A percentile compares a stretch with the other conserved stretches of the same genome.
These are phyloP conservation scores for Senna siamea DNA, from an alignment of 306 rosid genomes.

Conservation along the genomic window DNA sequence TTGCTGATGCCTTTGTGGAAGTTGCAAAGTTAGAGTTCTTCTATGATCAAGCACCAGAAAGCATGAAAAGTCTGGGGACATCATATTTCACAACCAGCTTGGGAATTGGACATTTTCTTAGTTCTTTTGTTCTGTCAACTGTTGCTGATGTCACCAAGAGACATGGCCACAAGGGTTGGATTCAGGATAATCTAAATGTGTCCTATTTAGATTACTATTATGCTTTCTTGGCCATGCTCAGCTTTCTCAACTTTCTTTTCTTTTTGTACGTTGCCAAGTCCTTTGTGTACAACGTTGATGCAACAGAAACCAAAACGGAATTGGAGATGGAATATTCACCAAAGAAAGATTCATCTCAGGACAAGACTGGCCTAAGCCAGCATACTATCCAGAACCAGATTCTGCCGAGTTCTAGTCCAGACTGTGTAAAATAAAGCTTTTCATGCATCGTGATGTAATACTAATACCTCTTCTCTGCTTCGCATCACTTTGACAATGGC, in stretches of 20 bases:
- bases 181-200: conserved; percentile 68
- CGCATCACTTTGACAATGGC: neutral
- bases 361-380: conserved; percentile 28
- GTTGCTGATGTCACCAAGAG: conserved; percentile 59
- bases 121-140: conserved; percentile 61
- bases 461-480: neutral
- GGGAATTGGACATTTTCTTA: conserved; percentile 70
- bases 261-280: conserved; percentile 63
- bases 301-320: conserved; percentile 33
- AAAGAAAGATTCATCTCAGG: conserved; percentile 20
- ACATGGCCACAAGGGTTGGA: conserved; percentile 64
- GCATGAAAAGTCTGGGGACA: conserved; percentile 82
- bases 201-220: conserved; percentile 73
- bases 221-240: conserved; percentile 60
- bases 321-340: conserved; percentile 33
- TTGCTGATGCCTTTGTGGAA: conserved; percentile 72
- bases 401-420: neutral
- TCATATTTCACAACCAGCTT: conserved; percentile 63
- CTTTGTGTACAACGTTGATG: conserved; percentile 61
- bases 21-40: conserved; percentile 79
- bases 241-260: conserved; percentile 66
- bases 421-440: neutral
- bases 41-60: conserved; percentile 84
- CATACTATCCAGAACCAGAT: conserved; percentile 9
- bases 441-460: neutral